Evolutionary conservation across 75 land plant species (phyloP), one percentile per base, ranked within the genome.

Genomic region (Picea sitchensis): DNA sequence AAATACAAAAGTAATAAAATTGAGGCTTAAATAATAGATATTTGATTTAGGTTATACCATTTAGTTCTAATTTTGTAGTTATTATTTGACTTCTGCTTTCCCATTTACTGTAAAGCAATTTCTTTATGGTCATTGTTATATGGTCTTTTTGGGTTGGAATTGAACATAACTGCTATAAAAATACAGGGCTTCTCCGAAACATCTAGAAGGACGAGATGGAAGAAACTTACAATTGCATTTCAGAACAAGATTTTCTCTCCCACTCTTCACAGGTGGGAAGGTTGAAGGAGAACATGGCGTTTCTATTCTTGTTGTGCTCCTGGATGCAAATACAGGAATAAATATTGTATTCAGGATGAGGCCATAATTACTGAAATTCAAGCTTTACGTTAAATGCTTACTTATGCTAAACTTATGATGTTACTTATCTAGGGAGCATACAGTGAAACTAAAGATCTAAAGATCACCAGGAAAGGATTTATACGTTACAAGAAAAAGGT

Each of bases 251-350:
- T 72, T 95, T 31, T 88, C 95, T 30, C 91, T 93, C 32, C 98
- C 98, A 3, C 90, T 95, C 21, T 95, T 95, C 77, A 95, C 95
- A 4, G 98, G 98, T n/a, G 95, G 94, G 21, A 95, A 91, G 79
- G 96, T 95, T 30, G 98, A 93, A 71, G 98, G 98, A 14, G 98
- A 95, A 57, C 92, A 88, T 79, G 92, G 98, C 26, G 26, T 26
- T 26, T 26, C 26, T 26, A 26, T 26, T 26, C 26, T 88, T 83
- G 84, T 95, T 65, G 95, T 93, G 20, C 68, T 95, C 30, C 75
- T 91, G 67, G 92, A 47, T 47, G 9, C 7, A 47, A 47, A 47
- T 47, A 47, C 54, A 47, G 54, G 54, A 47, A 7, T 47, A 47
- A 6, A 8, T 47, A 47, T 47, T 47, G 6, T 47, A 47, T 47